Evolutionary conservation across 2,329 filamentous ascomycete species (phyloP), one percentile per base, ranked within the genome.

Genomic region (Lojkania enalia): DNA sequence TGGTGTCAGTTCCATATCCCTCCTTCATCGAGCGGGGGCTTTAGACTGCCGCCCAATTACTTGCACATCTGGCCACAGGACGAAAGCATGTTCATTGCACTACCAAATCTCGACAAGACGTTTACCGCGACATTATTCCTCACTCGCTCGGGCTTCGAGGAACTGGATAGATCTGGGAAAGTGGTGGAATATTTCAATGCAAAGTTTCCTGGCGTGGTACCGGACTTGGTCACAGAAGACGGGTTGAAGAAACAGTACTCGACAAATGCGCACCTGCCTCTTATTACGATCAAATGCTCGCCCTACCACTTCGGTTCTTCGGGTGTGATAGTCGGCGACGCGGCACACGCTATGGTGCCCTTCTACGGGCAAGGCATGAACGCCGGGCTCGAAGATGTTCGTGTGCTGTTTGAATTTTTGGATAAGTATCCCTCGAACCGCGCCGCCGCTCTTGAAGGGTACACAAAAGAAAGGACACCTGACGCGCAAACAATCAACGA

Each of bases 301-400:
- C 94, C 94, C 0, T 88, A 97, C 71, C 90, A 96, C 73, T 90
- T 83, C 73, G 77, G 74, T 38, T 83, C 83, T 18, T 87, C 84
- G 0, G 90, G 81, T 21, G 90, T 95, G 48, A 89, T 99, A 37
- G 67, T 99, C 25, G 94, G 94, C 46, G 94, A 99, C 66, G 90
- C 94, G 5, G 91, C 94, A 0, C 94, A 99, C 67, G 94, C 95
- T 45, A 96, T 99, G 85, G 90, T 99, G 0, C 94, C 94, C 0
- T 99, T 99, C 71, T 99, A 97, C 69, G 94, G 94, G 0, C 94
- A 99, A 69, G 94, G 94, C 27, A 95, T 99, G 85, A 99, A 99
- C 63, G 88, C 94, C 0, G 94, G 94, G 0, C 82, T 99, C 31
- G 94, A 99, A 73, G 92, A 96, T 60, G 90, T 99, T 11, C 84